Percentiles rank a stretch among this genome's conserved stretches.
phyloP scores from a whole-genome alignment of 2,329 filamentous ascomycete genomes.

The Triangularia setosa region DNA sequence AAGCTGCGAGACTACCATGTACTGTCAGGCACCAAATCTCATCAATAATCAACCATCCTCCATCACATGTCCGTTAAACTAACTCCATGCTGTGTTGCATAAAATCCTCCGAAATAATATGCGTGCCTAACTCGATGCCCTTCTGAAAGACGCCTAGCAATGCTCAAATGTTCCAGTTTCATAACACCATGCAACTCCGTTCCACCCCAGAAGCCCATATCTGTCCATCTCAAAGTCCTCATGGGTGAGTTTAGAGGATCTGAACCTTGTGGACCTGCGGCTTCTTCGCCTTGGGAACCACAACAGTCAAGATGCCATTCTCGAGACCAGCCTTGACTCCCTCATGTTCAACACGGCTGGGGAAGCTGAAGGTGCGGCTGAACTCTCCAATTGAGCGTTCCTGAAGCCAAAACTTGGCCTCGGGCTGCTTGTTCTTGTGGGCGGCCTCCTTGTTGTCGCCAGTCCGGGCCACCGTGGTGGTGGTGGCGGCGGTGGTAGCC shows the following conservation, averaged over 20 bases:
- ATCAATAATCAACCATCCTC: neutral
- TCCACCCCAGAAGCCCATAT: neutral
- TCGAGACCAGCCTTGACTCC: slow-evolving; percentile 58
- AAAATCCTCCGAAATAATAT: neutral
- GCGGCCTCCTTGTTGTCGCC: slow-evolving; percentile 32
- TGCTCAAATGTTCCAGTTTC: neutral
- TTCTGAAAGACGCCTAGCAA: neutral
- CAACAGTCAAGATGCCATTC: slow-evolving; percentile 61
- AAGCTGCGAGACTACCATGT: neutral
- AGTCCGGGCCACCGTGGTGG: slow-evolving; percentile 19
- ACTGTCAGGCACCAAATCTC: neutral
- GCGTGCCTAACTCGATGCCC: neutral
- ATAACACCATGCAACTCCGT: neutral
- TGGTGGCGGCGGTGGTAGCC: neutral
- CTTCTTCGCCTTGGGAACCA: slow-evolving; percentile 64
- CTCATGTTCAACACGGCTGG: slow-evolving; percentile 58
- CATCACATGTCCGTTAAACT: neutral
- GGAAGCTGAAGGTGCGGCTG: slow-evolving; percentile 65
- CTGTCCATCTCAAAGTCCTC: neutral
- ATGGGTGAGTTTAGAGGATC: slow-evolving; percentile 42
- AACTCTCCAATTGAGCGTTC: slow-evolving; percentile 67
- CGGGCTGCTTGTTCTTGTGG: slow-evolving; percentile 31
- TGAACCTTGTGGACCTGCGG: slow-evolving; percentile 51
- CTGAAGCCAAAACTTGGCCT: slow-evolving; percentile 53
- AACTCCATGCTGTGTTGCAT: neutral